Conservation (phyloP, 805 yeast genomes). For the Citeromyces nyonsensis region DNA sequence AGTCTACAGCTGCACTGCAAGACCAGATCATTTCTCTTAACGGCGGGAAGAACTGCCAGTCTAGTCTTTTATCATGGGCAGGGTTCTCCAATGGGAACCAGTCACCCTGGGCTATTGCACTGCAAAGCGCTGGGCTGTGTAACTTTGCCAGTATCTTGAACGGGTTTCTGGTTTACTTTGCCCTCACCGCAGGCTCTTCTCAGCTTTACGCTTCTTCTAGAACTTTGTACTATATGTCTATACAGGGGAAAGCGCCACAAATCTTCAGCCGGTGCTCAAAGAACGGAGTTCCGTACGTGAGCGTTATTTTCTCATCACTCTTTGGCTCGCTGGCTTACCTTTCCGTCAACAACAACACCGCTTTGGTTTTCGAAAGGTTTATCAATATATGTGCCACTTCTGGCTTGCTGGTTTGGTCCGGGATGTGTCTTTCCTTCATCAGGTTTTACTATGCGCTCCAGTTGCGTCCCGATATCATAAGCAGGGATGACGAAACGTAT, state of each 20-base stretch:
- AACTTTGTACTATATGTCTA: constrained; percentile 36
- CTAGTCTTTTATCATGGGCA: constrained; percentile 12
- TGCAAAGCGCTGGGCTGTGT: constrained; percentile 35
- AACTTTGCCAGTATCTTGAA: constrained; percentile 33
- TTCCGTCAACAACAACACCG: constrained; percentile 40
- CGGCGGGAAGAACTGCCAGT: constrained; percentile 13
- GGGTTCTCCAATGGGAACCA: constrained; percentile 29
- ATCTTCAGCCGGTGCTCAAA: constrained; percentile 43
- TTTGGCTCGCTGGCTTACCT: constrained; percentile 49
- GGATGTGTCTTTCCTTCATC: constrained; percentile 41
- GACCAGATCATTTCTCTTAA: constrained; percentile 7
- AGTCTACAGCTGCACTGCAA: background rate
- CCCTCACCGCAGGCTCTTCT: constrained; percentile 39
- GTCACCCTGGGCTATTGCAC: constrained; percentile 42
- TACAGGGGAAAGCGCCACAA: constrained; percentile 45
- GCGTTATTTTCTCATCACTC: constrained; percentile 48
- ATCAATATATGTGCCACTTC: constrained; percentile 58
- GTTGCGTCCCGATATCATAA: constrained; percentile 37
- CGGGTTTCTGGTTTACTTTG: constrained; percentile 36
- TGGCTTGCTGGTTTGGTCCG: constrained; percentile 67
- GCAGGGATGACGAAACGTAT: constrained; percentile 34
- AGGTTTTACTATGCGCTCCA: constrained; percentile 39
- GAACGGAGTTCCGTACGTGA: constrained; percentile 57
- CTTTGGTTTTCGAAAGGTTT: constrained; percentile 49
- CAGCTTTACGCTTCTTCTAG: constrained; percentile 49